phyloP scores from a whole-genome alignment of 1,139 yeast genomes.

The Protomyces macrosporus region DNA sequence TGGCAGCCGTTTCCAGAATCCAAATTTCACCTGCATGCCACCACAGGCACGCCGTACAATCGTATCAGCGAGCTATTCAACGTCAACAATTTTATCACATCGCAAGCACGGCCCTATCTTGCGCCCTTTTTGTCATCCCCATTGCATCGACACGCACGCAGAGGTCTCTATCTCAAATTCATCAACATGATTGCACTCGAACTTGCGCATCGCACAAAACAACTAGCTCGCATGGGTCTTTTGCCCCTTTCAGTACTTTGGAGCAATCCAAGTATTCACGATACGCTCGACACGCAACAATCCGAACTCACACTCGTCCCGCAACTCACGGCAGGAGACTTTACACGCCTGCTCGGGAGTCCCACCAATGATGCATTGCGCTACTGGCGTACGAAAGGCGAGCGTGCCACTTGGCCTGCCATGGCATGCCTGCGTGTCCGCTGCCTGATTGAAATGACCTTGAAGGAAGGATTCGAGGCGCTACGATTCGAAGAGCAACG shows the following conservation, averaged over 20 bases:
- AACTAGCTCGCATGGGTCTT: constrained; percentile 71
- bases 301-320: constrained; percentile 74
- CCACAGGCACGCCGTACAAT: constrained; percentile 83
- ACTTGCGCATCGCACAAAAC: constrained; percentile 74
- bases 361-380: constrained; percentile 67
- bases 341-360: constrained; percentile 68
- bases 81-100: constrained; percentile 92
- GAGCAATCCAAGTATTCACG: constrained; percentile 70
- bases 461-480: constrained; percentile 44
- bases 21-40: constrained; percentile 36
- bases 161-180: constrained; percentile 43
- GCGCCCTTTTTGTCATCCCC: constrained; percentile 80
- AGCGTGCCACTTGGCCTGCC: constrained; percentile 88
- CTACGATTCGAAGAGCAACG: constrained; percentile 8
- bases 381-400: constrained; percentile 89
- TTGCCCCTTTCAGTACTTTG: constrained; percentile 81
- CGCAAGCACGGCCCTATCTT: constrained; percentile 87
- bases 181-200: constrained; percentile 54
- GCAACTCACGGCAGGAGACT: constrained; percentile 62
- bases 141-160: constrained; percentile 45
- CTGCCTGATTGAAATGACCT: constrained; percentile 81
- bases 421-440: constrained; percentile 81
- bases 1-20: constrained; percentile 48
- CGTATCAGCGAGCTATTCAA: constrained; percentile 91
- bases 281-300: constrained; percentile 26